Conservation (phyloP, 805 yeast genomes). For the Yarrowia divulgata region DNA sequence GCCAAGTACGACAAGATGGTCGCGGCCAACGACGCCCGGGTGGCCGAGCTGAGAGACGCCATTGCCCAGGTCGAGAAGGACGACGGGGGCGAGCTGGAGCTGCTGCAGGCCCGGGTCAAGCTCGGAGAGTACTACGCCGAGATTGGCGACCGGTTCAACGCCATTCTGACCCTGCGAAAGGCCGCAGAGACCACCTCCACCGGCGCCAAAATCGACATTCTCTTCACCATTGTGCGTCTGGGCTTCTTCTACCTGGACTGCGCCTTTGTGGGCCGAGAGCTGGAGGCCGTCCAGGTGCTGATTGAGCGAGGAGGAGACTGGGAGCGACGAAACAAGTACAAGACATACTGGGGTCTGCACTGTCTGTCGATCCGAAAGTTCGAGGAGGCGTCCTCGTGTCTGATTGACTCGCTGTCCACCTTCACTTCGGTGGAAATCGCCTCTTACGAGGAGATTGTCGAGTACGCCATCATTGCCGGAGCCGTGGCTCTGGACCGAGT, state of each 20-base stretch:
- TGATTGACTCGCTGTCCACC: constrained; percentile 92
- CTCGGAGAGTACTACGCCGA: constrained; percentile 88
- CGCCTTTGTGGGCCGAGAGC: constrained; percentile 67
- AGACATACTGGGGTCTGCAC: constrained; percentile 88
- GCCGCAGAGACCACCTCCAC: constrained; percentile 85
- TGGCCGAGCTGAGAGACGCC: constrained; percentile 56
- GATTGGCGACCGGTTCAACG: constrained; percentile 81
- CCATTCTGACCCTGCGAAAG: constrained; percentile 68
- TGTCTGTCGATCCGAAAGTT: constrained; percentile 85
- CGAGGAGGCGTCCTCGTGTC: constrained; percentile 78
- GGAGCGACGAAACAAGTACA: constrained; percentile 96
- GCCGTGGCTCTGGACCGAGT: constrained; percentile 81
- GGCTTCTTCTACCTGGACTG: constrained; percentile 91
- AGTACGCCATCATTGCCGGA: constrained; percentile 88
- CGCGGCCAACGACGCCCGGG: constrained; percentile 62
- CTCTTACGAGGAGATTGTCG: constrained; percentile 87
- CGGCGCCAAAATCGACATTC: constrained; percentile 88
- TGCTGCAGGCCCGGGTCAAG: constrained; percentile 74
- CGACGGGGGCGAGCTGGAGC: constrained; percentile 87
- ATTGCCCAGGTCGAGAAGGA: constrained; percentile 65
- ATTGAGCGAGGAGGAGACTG: constrained; percentile 99
- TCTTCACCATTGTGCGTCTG: constrained; percentile 79
- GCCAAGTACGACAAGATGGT: constrained; percentile 59
- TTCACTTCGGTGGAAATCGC: constrained; percentile 92
- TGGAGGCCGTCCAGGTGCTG: constrained; percentile 73